Evolutionary conservation across 2,329 filamentous ascomycete species (phyloP), one percentile per base, ranked within the genome.

Genomic region (Penicillium sclerotiorum): DNA sequence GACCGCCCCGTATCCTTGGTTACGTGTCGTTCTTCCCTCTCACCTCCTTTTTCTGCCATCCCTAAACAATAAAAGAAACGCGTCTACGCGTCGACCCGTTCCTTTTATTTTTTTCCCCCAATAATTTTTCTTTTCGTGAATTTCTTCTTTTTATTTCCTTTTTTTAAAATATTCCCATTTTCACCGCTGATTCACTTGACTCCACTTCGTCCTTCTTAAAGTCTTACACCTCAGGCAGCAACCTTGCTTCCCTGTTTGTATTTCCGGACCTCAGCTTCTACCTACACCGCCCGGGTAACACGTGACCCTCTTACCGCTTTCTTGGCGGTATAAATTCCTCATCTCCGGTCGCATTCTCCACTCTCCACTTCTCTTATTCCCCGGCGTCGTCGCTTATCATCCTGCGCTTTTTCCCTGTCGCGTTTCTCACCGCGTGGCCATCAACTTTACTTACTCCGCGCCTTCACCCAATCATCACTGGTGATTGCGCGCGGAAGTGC

Each of bases 321-420:
- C 71, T 74, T 74, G 72, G 72, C 72, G 64, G 63, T 71, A 74
- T 74, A 74, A 73, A 73, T 64, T 61, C 62, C 45, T 58, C 58
- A 55, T 57, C 60, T 58, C 61, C 58, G 63, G 62, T 71, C 69
- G 67, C 68, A 70, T 70, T 71, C 67, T 69, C 66, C 68, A 70
- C 69, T 71, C 67, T 69, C 66, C 65, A 67, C 67, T 67, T 55
- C 59, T 57, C 52, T 48, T 58, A 56, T 63, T 56, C 58, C 56
- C 57, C 56, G 63, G 57, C 55, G 15, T 59, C 55, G 51, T 53
- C 54, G 43, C 50, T 53, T 49, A 38, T 59, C 52, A 54, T 38
- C 38, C 30, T 30, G 45, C 45, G 27, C 44, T 32, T 52, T 58
- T 44, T 50, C 21, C 8, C 37, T 13, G 47, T 63, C 56, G 49